Evolutionary conservation across 495 filamentous ascomycete genomes (phyloP).

Genomic region (Trichoderma orchidacearum): DNA sequence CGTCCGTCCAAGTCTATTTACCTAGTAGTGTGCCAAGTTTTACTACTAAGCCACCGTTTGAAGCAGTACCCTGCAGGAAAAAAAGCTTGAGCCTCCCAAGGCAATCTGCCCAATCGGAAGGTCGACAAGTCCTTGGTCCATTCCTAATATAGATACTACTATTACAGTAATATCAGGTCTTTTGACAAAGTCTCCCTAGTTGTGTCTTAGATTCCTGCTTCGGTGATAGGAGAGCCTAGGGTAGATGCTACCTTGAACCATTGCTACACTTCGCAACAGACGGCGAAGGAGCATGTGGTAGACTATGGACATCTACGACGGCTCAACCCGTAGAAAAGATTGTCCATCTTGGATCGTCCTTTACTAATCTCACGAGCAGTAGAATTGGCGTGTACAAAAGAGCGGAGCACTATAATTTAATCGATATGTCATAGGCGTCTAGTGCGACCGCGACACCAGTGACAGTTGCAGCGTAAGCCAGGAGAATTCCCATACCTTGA

Average conservation of each 20-base stretch:
- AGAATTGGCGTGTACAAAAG: background rate
- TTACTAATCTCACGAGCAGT: no score
- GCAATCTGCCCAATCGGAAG: background rate
- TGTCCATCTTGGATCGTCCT: no score
- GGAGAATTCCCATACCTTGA: slow-evolving; percentile 57
- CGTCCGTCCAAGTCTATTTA: background rate
- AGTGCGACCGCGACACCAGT: slow-evolving; percentile 55
- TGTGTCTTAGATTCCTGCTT: background rate
- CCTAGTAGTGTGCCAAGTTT: background rate
- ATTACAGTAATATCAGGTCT: background rate
- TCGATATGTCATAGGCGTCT: slow-evolving; percentile 57
- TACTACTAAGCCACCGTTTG: background rate
- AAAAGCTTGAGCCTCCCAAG: background rate
- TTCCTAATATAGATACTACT: background rate
- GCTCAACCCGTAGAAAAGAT: no score
- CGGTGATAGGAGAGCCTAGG: background rate
- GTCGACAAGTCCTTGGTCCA: background rate
- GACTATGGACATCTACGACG: no score
- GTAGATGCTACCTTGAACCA: no score
- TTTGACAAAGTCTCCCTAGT: background rate
- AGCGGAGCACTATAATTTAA: slow-evolving; percentile 46
- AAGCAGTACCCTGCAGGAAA: background rate
- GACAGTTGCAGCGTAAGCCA: slow-evolving; percentile 54
- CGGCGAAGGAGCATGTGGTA: no score
- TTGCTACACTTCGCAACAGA: no score